These are phyloP conservation scores for Dactylellina leptospora DNA, from an alignment of 2,329 filamentous ascomycete species.

Conservation along the genomic window DNA sequence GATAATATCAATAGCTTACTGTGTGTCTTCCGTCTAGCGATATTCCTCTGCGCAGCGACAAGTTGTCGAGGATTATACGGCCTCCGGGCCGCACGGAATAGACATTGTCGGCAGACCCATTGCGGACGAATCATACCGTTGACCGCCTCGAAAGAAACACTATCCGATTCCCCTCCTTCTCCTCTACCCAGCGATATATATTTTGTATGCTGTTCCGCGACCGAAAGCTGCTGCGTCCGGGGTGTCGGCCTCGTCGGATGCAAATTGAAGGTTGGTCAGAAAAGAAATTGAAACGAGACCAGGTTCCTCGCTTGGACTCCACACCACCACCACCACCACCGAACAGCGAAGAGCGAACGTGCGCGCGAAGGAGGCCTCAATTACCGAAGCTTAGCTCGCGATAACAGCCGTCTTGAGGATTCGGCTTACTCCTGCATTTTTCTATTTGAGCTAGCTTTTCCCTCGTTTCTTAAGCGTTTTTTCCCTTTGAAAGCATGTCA, in stretches of 20 bases:
- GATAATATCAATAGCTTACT: slow-evolving; percentile 30
- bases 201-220: neutral
- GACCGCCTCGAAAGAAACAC: neutral
- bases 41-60: slow-evolving; percentile 15
- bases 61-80: slow-evolving; percentile 8
- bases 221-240: neutral
- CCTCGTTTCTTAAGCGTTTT: too few species aligned
- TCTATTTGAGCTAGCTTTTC: too few species aligned
- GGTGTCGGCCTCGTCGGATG: neutral
- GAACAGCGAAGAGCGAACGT: neutral
- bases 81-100: slow-evolving; percentile 11
- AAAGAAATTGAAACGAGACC: slow-evolving; percentile 50
- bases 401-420: too few species aligned
- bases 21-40: slow-evolving; percentile 27
- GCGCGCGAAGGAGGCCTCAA: too few species aligned
- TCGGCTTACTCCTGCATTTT: too few species aligned
- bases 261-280: slow-evolving; percentile 27
- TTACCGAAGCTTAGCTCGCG: too few species aligned
- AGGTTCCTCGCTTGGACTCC: too few species aligned
- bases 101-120: slow-evolving; percentile 52
- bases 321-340: slow-evolving; percentile 2
- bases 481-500: slow-evolving; percentile 12
- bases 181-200: neutral
- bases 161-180: neutral
- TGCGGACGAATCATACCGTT: slow-evolving; percentile 52